Conservation (phyloP, 2,329 filamentous ascomycete genomes). For the Coniochaeta ligniaria region DNA sequence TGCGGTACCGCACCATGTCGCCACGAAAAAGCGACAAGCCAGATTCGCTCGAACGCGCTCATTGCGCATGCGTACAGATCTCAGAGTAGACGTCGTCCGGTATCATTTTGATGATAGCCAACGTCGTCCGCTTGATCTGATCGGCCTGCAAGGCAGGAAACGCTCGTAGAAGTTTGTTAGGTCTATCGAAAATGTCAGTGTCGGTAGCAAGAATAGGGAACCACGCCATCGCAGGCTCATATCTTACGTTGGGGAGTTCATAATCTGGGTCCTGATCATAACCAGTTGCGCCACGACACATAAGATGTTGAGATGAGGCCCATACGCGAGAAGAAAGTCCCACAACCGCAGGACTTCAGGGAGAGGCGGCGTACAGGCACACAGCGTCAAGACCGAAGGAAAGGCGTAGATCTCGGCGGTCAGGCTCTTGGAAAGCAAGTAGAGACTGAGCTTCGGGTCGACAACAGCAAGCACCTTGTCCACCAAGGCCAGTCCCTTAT, state of each 20-base stretch:
- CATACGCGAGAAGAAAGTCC: constrained; percentile 97
- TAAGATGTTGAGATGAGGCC: constrained; percentile 86
- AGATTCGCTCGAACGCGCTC: constrained; percentile 14
- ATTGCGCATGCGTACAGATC: constrained; percentile 81
- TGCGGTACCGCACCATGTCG: background rate
- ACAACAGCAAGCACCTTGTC: constrained; percentile 89
- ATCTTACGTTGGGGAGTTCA: constrained; percentile 73
- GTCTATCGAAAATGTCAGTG: constrained; percentile 43
- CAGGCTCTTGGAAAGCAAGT: constrained; percentile 79
- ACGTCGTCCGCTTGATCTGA: constrained; percentile 75
- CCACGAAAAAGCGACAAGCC: background rate
- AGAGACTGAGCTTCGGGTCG: constrained; percentile 77
- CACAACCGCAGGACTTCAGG: constrained; percentile 89
- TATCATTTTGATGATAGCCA: constrained; percentile 83
- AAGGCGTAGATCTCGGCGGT: constrained; percentile 95
- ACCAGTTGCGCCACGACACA: constrained; percentile 95
- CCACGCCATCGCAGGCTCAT: background rate
- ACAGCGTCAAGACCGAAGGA: constrained; percentile 87
- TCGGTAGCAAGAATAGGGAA: background rate
- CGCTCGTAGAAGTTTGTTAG: constrained; percentile 83
- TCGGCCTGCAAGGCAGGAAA: constrained; percentile 80
- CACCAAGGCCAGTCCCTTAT: constrained; percentile 82
- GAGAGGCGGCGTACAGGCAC: constrained; percentile 89
- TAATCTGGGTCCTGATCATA: constrained; percentile 74
- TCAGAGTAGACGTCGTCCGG: constrained; percentile 86